Base-by-base conservation (phyloP, 352 stramenopile genomes). In the Pythium phragmitis region DNA sequence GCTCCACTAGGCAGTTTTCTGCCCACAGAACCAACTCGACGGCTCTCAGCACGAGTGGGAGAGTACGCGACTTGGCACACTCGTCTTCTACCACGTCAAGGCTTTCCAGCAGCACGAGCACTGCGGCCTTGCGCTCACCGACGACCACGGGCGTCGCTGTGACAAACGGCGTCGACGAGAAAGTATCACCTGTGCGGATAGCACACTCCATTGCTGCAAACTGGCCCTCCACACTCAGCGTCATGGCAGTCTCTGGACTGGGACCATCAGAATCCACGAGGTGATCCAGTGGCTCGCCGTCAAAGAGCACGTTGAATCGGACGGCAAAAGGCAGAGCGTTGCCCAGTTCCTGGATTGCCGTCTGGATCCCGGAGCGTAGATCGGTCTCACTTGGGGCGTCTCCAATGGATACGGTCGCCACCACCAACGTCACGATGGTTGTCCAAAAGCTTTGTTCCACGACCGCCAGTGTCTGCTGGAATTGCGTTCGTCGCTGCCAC, bases 151-250 rank as follows among this genome's bases (percentile, higher is more conserved):
- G 43, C 2, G 57, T 11, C 3, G 63, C 63, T 11, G 43, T 21
- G 7, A 57, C 42, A 21, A 48, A 53, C 17, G 19, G 36, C 9
- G 63, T 41, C 12, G 55, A 60, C 7, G 52, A 19, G 34, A 69
- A 64, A 2, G 6, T 36, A n/a, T 69, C 48, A 1, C 49, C 56
- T 16, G 28, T 59, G 11, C 28, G 26, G 11, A 70, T 58, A 3
- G 37, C 45, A 28, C 39, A 36, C n/a, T 55, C 28, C 33, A 70
- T 14, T 5, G 54, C 57, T 48, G 33, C 49, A 45, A 58, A 70
- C 13, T 70, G 63, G 21, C 17, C 63, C 47, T 65, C 63, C 1
- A 65, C 55, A 48, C 48, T 65, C 9, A 69, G 23, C 9, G 11
- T 30, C 0, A 28, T 37, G 34, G 34, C 7, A 11, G 34, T 39